phyloP scores from a whole-genome alignment of 495 filamentous ascomycete genomes.

The Oleoguttula mirabilis region DNA sequence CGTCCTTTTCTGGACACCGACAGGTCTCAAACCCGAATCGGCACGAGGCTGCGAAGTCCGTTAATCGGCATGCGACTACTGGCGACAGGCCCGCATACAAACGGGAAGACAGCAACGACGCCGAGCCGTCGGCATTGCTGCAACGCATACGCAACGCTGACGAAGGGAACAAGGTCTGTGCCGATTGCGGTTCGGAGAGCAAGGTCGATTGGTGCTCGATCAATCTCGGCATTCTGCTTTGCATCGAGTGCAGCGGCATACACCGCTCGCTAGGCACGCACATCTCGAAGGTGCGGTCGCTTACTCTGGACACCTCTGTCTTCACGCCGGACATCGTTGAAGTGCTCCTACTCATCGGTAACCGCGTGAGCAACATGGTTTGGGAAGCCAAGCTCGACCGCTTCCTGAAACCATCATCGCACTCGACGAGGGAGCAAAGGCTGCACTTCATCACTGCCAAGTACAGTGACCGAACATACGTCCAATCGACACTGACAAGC shows the following conservation, averaged over 20 bases:
- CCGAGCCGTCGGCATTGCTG: slow-evolving; percentile 68
- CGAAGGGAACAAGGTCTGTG: slow-evolving; percentile 87
- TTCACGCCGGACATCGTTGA: slow-evolving; percentile 95
- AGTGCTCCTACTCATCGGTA: slow-evolving; percentile 83
- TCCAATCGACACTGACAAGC: slow-evolving; percentile 63
- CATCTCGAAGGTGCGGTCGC: slow-evolving; percentile 91
- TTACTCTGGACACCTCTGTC: slow-evolving; percentile 87
- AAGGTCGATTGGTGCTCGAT: slow-evolving; percentile 99
- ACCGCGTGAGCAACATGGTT: slow-evolving; percentile 88
- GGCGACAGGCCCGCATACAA: slow-evolving; percentile 70
- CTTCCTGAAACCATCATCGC: slow-evolving; percentile 53
- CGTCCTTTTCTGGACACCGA: slow-evolving; percentile 52
- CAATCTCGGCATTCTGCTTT: slow-evolving; percentile 90
- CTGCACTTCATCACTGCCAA: slow-evolving; percentile 90
- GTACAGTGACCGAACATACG: slow-evolving; percentile 73
- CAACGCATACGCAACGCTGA: slow-evolving; percentile 82
- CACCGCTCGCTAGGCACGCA: slow-evolving; percentile 94
- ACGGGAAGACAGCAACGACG: slow-evolving; percentile 56
- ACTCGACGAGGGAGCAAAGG: slow-evolving; percentile 75
- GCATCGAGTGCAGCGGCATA: slow-evolving; percentile 97
- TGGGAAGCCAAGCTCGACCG: slow-evolving; percentile 82
- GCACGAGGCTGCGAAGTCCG: slow-evolving; percentile 40
- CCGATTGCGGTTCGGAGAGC: slow-evolving; percentile 79
- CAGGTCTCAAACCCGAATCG: slow-evolving; percentile 40
- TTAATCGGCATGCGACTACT: slow-evolving; percentile 76